Percentiles rank a stretch among this genome's conserved stretches.
Evolutionary conservation across 2,329 filamentous ascomycete species (phyloP).

Genomic region (Cytospora piceicola): DNA sequence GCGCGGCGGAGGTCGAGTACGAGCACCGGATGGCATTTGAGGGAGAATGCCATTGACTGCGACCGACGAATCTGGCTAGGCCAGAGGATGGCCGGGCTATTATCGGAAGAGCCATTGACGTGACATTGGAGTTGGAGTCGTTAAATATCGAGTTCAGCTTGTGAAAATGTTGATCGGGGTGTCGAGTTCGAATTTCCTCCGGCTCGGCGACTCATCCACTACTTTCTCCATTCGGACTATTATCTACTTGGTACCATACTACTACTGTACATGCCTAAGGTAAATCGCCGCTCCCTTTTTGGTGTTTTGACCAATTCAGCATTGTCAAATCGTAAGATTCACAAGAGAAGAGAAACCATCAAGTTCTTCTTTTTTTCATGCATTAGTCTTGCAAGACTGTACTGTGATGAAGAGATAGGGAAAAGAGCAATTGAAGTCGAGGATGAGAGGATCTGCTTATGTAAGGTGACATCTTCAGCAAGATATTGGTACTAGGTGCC

Average conservation of each 20-base stretch:
- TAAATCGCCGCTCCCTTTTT: not conserved
- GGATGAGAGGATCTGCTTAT: not conserved
- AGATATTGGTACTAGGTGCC: not conserved
- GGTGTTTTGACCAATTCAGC: not conserved
- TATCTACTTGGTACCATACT: not conserved
- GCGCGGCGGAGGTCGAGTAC: conserved; percentile 25
- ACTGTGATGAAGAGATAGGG: not conserved
- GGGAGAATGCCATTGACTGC: not conserved
- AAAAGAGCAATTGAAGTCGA: not conserved
- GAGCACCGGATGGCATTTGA: conserved; percentile 12
- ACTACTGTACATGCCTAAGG: not conserved
- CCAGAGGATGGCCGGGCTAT: conserved; percentile 15
- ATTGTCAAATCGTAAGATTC: not conserved
- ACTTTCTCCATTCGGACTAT: not conserved
- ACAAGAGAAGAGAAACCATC: not conserved
- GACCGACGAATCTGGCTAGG: not conserved
- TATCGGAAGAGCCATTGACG: conserved; percentile 21
- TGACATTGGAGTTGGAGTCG: conserved; percentile 6
- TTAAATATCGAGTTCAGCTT: not conserved
- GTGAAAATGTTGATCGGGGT: not conserved
- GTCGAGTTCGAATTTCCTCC: conserved; percentile 2
- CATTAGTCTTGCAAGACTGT: not conserved
- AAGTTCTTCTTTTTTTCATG: not conserved
- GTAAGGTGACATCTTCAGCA: not conserved
- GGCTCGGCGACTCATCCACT: conserved; percentile 14